A percentile compares a stretch with the other conserved stretches of the same genome.
phyloP scores from a whole-genome alignment of 768 basidiomycete species.

The Amanita brunnescens region DNA sequence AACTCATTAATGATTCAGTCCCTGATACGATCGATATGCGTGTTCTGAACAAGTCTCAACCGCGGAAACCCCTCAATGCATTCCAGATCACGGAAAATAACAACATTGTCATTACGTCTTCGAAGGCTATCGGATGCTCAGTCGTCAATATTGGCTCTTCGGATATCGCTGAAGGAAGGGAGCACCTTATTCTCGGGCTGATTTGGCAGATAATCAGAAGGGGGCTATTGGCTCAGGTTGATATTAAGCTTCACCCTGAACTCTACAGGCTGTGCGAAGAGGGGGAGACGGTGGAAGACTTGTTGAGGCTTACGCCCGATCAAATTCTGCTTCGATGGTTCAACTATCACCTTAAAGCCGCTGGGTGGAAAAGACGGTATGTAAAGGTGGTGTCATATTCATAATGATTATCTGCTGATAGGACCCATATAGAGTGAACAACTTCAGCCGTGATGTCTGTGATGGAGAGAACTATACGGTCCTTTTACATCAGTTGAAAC shows the following conservation, averaged over 20 bases:
- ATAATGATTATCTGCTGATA: background rate
- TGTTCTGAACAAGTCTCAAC: conserved; percentile 85
- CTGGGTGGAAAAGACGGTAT: conserved; percentile 82
- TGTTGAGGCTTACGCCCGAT: conserved; percentile 89
- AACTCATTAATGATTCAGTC: conserved; percentile 98
- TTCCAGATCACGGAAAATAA: conserved; percentile 99
- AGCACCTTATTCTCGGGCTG: conserved; percentile 93
- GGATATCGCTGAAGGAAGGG: conserved; percentile 87
- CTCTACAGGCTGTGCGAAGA: conserved; percentile 94
- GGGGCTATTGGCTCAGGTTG: conserved; percentile 88
- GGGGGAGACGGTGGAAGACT: conserved; percentile 93
- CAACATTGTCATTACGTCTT: conserved; percentile 97
- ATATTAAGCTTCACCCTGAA: conserved; percentile 98
- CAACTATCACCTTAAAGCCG: conserved; percentile 96
- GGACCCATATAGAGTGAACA: conserved; percentile 68
- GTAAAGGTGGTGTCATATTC: background rate
- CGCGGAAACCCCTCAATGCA: conserved; percentile 82
- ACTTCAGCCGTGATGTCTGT: conserved; percentile 95
- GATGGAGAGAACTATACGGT: conserved; percentile 98
- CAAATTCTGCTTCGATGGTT: conserved; percentile 99
- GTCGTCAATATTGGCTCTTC: conserved; percentile 97
- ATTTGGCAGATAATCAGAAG: conserved; percentile 99
- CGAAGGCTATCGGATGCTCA: conserved; percentile 96
- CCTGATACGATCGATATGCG: conserved; percentile 99
- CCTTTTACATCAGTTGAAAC: conserved; percentile 91